These are phyloP conservation scores for Candida namnaoensis DNA, from an alignment of 805 yeast genomes.

Conservation along the genomic window DNA sequence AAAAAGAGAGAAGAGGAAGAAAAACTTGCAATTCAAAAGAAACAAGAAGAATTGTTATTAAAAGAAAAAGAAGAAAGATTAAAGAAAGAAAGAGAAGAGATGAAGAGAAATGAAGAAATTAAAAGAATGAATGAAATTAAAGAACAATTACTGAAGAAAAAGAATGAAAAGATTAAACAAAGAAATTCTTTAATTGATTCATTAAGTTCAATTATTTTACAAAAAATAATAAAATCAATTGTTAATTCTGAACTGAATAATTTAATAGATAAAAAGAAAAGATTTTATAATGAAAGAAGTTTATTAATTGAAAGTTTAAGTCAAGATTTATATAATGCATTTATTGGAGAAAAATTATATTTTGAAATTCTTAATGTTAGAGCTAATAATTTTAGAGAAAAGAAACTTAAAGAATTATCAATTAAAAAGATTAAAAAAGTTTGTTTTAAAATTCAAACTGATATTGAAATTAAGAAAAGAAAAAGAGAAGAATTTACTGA, in stretches of 20 bases:
- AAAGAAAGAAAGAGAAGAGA: slow-evolving; percentile 1
- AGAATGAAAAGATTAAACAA: slow-evolving; percentile 4
- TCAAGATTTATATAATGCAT: slow-evolving; percentile 47
- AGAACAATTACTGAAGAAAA: not conserved
- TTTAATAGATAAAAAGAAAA: slow-evolving; percentile 6
- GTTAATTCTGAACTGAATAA: slow-evolving; percentile 7
- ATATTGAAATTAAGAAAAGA: slow-evolving; percentile 24
- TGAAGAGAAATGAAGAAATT: slow-evolving; percentile 2
- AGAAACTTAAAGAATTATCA: slow-evolving; percentile 19
- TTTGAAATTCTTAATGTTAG: slow-evolving; percentile 29
- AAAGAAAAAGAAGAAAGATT: slow-evolving; percentile 4
- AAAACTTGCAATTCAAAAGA: not conserved
- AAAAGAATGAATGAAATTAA: slow-evolving; percentile 2
- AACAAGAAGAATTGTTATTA: slow-evolving; percentile 1
- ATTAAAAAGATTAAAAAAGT: slow-evolving; percentile 23
- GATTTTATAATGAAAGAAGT: slow-evolving; percentile 12
- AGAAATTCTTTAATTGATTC: slow-evolving; percentile 7
- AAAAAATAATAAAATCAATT: slow-evolving; percentile 14
- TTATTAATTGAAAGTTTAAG: slow-evolving; percentile 30
- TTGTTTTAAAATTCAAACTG: slow-evolving; percentile 16
- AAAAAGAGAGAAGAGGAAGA: not conserved
- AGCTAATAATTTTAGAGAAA: slow-evolving; percentile 34
- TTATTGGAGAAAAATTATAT: slow-evolving; percentile 48
- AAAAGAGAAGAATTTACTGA: slow-evolving; percentile 28
- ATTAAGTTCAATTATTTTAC: not conserved